A percentile compares a stretch with the other conserved stretches of the same genome.
These are phyloP conservation scores for Sungouiella thailandica DNA, from an alignment of 805 yeast genomes.

Conservation along the genomic window DNA sequence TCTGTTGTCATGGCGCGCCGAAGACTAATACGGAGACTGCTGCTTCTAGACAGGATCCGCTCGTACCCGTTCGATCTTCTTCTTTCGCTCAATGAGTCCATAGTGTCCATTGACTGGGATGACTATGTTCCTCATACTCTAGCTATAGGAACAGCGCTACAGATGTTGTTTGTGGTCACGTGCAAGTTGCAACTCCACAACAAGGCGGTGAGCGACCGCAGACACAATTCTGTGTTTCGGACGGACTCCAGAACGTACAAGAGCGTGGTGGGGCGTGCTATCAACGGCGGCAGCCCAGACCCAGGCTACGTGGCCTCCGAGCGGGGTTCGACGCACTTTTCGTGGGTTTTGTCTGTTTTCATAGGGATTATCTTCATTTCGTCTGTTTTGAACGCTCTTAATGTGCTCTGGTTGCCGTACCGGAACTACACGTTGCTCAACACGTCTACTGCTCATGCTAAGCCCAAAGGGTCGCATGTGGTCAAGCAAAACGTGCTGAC, in stretches of 20 bases:
- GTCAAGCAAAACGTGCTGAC: slow-evolving; percentile 10
- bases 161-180: slow-evolving; percentile 16
- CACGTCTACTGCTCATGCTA: slow-evolving; percentile 13
- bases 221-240: slow-evolving; percentile 30
- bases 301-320: background rate
- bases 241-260: slow-evolving; percentile 33
- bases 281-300: slow-evolving; percentile 6
- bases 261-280: slow-evolving; percentile 18
- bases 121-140: slow-evolving; percentile 27
- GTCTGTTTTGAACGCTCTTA: slow-evolving; percentile 15
- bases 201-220: slow-evolving; percentile 17
- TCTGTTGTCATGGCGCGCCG: slow-evolving; percentile 13
- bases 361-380: slow-evolving; percentile 8
- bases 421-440: slow-evolving; percentile 31
- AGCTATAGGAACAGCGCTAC: slow-evolving; percentile 25
- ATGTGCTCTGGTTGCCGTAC: slow-evolving; percentile 14
- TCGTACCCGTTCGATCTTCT: slow-evolving; percentile 35
- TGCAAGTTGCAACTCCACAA: slow-evolving; percentile 23
- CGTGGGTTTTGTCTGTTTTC: slow-evolving; percentile 12
- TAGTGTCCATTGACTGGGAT: slow-evolving; percentile 40
- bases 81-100: slow-evolving; percentile 31
- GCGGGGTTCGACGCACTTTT: slow-evolving; percentile 1
- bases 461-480: slow-evolving; percentile 25
- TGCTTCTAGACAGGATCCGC: slow-evolving; percentile 24
- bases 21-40: slow-evolving; percentile 22